These are phyloP conservation scores for Coelastrella sp. DNA, from an alignment of 139 green algal species.

Conservation along the genomic window DNA sequence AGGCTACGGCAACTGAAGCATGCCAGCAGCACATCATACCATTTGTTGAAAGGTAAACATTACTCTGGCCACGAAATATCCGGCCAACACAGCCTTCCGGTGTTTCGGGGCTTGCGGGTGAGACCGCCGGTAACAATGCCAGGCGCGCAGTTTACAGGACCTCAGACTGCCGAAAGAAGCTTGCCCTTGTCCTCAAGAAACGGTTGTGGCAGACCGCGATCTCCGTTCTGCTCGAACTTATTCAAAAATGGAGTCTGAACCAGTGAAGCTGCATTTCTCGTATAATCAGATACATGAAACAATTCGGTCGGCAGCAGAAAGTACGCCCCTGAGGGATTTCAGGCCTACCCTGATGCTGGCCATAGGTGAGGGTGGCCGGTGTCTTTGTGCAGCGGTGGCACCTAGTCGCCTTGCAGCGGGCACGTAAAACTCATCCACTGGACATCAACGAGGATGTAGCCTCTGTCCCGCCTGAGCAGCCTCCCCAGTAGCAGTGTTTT, in stretches of 20 bases:
- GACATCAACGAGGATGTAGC: too few species aligned
- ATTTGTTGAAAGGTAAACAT: too few species aligned
- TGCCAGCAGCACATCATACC: too few species aligned
- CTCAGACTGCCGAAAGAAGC: too few species aligned
- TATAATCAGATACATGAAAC: constrained; percentile 46
- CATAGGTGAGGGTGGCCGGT: constrained; percentile 12
- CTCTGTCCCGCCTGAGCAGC: background rate
- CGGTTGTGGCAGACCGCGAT: background rate
- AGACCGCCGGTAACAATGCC: background rate
- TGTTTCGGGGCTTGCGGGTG: background rate
- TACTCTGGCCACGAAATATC: too few species aligned
- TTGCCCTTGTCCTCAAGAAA: too few species aligned
- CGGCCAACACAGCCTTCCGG: too few species aligned
- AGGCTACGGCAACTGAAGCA: background rate
- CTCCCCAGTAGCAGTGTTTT: background rate
- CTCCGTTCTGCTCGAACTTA: background rate
- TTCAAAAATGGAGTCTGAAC: background rate
- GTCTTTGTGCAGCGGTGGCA: too few species aligned
- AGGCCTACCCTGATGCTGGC: constrained; percentile 16
- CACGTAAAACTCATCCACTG: too few species aligned
- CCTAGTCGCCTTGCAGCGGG: too few species aligned
- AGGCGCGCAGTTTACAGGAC: too few species aligned
- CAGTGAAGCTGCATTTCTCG: constrained; percentile 25
- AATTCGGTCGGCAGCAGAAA: background rate
- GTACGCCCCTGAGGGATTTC: background rate